These are phyloP conservation scores for Pascua sp. DNA, from an alignment of 1,284 basidiomycete genomes.

Conservation along the genomic window DNA sequence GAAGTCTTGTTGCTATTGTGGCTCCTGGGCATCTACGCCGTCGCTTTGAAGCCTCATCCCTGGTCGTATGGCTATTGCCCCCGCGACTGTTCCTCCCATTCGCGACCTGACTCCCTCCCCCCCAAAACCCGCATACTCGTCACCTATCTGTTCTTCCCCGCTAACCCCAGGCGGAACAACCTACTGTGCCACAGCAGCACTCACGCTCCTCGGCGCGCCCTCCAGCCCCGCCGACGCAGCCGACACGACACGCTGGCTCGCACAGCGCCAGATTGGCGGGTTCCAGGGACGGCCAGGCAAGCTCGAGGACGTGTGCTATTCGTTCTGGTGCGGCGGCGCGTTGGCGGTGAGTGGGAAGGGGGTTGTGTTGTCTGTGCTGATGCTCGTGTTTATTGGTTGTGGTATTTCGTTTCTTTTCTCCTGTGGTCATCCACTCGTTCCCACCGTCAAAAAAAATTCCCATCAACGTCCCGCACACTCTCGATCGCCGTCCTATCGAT, in stretches of 20 bases:
- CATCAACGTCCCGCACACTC: too few species aligned
- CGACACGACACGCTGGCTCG: conserved; percentile 65
- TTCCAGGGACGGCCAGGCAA: conserved; percentile 84
- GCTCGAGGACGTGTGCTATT: conserved; percentile 83
- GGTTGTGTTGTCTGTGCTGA: not conserved
- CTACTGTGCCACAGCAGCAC: conserved; percentile 79
- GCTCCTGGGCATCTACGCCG: too few species aligned
- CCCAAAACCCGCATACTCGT: too few species aligned
- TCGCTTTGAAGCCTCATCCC: too few species aligned
- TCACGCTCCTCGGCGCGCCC: conserved; percentile 55
- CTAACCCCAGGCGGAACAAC: conserved; percentile 73
- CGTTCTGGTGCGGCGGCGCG: conserved; percentile 85
- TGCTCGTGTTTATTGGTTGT: not conserved
- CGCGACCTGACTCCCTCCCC: too few species aligned
- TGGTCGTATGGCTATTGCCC: too few species aligned
- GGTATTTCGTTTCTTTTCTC: too few species aligned
- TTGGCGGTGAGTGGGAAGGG: conserved; percentile 58
- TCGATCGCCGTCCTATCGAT: too few species aligned
- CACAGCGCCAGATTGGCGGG: conserved; percentile 72
- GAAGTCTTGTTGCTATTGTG: too few species aligned
- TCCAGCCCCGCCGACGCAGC: not conserved
- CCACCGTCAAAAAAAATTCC: too few species aligned
- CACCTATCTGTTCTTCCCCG: not conserved
- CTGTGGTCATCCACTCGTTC: too few species aligned
- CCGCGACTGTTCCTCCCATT: too few species aligned